phyloP scores from a whole-genome alignment of 805 yeast species.

The Jamesozyma piceae region DNA sequence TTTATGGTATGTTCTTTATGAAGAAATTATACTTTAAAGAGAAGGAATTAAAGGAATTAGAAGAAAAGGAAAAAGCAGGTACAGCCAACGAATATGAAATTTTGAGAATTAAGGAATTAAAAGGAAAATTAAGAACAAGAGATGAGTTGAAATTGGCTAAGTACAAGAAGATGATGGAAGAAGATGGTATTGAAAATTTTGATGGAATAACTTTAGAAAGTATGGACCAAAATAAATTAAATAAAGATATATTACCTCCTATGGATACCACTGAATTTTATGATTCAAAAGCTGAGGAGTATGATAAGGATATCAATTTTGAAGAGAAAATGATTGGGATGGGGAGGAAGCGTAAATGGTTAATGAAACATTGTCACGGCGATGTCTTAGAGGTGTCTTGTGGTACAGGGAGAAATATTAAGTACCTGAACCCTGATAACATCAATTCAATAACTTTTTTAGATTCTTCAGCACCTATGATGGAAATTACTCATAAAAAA shows the following conservation, averaged over 20 bases:
- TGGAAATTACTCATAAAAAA: constrained; percentile 66
- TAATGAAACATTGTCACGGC: constrained; percentile 69
- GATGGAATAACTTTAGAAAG: constrained; percentile 26
- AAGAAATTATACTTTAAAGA: constrained; percentile 58
- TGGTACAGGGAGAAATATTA: constrained; percentile 91
- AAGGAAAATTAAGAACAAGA: constrained; percentile 52
- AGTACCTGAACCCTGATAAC: constrained; percentile 51
- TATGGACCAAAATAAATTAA: constrained; percentile 27
- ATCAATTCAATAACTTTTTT: constrained; percentile 71
- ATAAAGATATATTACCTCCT: constrained; percentile 47
- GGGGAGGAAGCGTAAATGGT: constrained; percentile 63
- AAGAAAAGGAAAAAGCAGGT: constrained; percentile 31
- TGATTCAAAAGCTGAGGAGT: constrained; percentile 66
- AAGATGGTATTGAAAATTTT: constrained; percentile 28
- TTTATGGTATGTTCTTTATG: constrained; percentile 57
- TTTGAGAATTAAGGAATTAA: constrained; percentile 50
- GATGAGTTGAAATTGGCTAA: constrained; percentile 52
- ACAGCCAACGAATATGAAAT: constrained; percentile 49
- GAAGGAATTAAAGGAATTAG: constrained; percentile 41
- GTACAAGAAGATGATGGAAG: constrained; percentile 45
- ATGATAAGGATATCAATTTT: constrained; percentile 67
- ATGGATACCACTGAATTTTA: constrained; percentile 76
- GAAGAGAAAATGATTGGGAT: constrained; percentile 38
- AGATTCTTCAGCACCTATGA: constrained; percentile 81
- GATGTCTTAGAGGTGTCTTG: constrained; percentile 91